Evolutionary conservation across 2,329 filamentous ascomycete species (phyloP).

Genomic region (Tolypocladium pustulatum): DNA sequence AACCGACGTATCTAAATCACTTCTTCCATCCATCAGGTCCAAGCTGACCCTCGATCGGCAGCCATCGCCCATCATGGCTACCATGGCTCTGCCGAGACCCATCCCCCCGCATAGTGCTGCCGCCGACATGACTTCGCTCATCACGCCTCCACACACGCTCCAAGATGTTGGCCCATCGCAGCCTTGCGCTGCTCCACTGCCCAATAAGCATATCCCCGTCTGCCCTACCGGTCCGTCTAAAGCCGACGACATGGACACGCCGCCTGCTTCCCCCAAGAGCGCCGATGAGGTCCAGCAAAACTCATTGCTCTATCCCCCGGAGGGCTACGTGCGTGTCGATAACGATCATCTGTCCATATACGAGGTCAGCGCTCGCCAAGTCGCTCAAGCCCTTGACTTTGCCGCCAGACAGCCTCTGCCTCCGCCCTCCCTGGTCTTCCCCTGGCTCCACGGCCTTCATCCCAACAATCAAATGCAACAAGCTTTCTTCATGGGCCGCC

Average conservation of each 20-base stretch:
- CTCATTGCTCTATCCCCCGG: constrained; percentile 68
- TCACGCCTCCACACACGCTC: constrained; percentile 31
- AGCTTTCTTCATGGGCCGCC: constrained; percentile 75
- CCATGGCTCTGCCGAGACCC: constrained; percentile 41
- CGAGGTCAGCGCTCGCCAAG: constrained; percentile 56
- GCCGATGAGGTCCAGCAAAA: constrained; percentile 43
- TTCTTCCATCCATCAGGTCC: not conserved
- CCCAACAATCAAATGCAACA: constrained; percentile 81
- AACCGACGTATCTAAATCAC: not conserved
- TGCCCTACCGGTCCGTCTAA: constrained; percentile 68
- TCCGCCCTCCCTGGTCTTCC: constrained; percentile 78
- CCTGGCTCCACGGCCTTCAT: constrained; percentile 91
- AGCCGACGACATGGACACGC: constrained; percentile 45
- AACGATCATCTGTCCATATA: constrained; percentile 54
- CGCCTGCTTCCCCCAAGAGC: constrained; percentile 55
- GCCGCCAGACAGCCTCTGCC: constrained; percentile 72
- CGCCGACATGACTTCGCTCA: constrained; percentile 25
- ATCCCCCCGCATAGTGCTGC: constrained; percentile 33
- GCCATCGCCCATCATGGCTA: constrained; percentile 32
- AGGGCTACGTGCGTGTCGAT: constrained; percentile 43
- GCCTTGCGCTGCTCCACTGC: constrained; percentile 38
- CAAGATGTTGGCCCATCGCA: constrained; percentile 14
- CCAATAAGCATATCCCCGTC: constrained; percentile 84
- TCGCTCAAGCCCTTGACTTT: constrained; percentile 67
- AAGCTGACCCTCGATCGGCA: not conserved